These are phyloP conservation scores for Sporisorium scitamineum DNA, from an alignment of 1,284 basidiomycete species.

Conservation along the genomic window DNA sequence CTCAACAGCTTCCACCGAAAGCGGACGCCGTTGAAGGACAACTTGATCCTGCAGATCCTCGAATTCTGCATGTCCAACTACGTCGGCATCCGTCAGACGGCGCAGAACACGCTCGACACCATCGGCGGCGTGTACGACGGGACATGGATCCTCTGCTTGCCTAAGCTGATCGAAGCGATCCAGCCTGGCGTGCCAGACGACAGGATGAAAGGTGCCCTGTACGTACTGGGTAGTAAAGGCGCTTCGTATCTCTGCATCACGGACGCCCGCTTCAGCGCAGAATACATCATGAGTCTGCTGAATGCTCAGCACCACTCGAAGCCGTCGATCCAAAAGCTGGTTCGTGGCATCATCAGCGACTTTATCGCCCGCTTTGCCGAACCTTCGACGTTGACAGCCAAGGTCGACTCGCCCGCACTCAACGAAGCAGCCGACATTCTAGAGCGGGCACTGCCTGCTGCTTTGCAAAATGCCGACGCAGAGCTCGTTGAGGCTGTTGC, in stretches of 20 bases:
- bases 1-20: conserved; percentile 84
- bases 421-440: conserved; percentile 33
- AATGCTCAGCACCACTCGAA: conserved; percentile 92
- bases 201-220: conserved; percentile 93
- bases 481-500: conserved; percentile 66
- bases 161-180: conserved; percentile 78
- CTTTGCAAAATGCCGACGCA: conserved; percentile 33
- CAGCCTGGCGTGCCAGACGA: conserved; percentile 77
- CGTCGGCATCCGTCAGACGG: conserved; percentile 73
- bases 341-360: conserved; percentile 80
- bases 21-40: conserved; percentile 83
- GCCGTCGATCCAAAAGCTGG: conserved; percentile 88
- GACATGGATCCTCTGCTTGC: conserved; percentile 80
- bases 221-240: conserved; percentile 84
- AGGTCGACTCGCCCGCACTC: conserved; percentile 45
- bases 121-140: conserved; percentile 84
- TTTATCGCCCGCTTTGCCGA: conserved; percentile 68
- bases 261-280: conserved; percentile 79
- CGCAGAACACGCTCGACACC: conserved; percentile 79
- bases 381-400: conserved; percentile 58
- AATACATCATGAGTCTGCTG: conserved; percentile 80
- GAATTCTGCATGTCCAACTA: conserved; percentile 78
- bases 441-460: conserved; percentile 22
- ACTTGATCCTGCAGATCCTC: conserved; percentile 80
- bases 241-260: conserved; percentile 69